phyloP scores from a whole-genome alignment of 139 green algal genomes.

The Diplosphaera chodatii region DNA sequence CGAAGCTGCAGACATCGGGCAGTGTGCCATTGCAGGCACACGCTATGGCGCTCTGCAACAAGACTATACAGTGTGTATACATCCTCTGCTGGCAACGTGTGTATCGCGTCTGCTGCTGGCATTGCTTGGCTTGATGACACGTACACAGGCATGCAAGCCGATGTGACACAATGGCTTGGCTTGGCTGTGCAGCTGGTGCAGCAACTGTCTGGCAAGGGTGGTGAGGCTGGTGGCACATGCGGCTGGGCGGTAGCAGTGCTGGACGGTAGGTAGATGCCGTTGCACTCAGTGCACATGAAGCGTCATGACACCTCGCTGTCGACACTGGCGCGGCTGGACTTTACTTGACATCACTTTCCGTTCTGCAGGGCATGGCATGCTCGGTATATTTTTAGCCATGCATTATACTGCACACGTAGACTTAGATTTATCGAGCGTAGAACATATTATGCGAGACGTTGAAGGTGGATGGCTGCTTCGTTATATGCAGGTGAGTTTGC shows the following conservation, averaged over 20 bases:
- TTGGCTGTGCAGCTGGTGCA: slow-evolving; percentile 4
- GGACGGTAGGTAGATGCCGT: background rate
- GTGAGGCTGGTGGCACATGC: background rate
- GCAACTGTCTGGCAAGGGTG: background rate
- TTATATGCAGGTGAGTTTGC: slow-evolving; percentile 46
- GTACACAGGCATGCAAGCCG: no score
- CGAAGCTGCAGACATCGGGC: background rate
- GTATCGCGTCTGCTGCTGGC: no score
- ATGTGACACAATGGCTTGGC: no score
- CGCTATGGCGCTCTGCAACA: slow-evolving; percentile 49
- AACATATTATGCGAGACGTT: slow-evolving; percentile 59
- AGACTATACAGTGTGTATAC: slow-evolving; percentile 35
- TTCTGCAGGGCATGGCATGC: slow-evolving; percentile 44
- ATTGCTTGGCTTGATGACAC: no score
- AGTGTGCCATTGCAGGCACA: slow-evolving; percentile 12
- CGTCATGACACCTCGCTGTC: no score
- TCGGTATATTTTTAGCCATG: slow-evolving; percentile 62
- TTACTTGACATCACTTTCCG: no score
- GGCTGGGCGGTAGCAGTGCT: slow-evolving; percentile 10
- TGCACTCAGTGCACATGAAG: no score
- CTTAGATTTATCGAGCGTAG: slow-evolving; percentile 45
- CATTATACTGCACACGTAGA: slow-evolving; percentile 52
- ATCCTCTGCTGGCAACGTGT: no score
- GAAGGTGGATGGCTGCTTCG: slow-evolving; percentile 51
- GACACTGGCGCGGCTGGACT: no score